phyloP scores from a whole-genome alignment of 345 rosid species.

The Rhizophora mangle region DNA sequence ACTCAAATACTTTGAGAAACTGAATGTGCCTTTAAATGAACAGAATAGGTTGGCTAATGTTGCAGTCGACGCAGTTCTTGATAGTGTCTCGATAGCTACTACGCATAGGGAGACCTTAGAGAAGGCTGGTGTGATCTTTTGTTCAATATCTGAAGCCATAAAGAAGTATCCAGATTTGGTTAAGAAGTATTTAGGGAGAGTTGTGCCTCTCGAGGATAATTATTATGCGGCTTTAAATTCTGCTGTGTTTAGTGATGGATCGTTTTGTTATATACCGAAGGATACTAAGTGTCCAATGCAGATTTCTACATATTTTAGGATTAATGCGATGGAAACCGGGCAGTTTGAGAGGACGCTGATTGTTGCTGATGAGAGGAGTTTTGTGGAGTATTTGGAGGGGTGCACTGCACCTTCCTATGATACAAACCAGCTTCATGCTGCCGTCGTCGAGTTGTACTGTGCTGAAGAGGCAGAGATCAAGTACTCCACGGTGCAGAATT shows the following conservation, averaged over 20 bases:
- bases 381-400: conserved; percentile 93
- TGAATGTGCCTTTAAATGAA: conserved; percentile 71
- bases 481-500: conserved; percentile 94
- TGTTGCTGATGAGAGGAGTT: conserved; percentile 87
- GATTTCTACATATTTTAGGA: conserved; percentile 85
- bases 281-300: conserved; percentile 87
- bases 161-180: conserved; percentile 74
- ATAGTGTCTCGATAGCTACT: conserved; percentile 86
- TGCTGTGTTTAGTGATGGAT: conserved; percentile 93
- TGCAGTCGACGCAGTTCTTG: conserved; percentile 86
- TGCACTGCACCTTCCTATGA: conserved; percentile 95
- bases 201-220: conserved; percentile 86
- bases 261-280: conserved; percentile 77
- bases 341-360: conserved; percentile 98
- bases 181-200: conserved; percentile 76
- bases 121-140: conserved; percentile 83
- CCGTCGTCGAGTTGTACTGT: conserved; percentile 89
- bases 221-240: conserved; percentile 79
- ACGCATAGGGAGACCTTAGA: conserved; percentile 71
- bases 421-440: conserved; percentile 89
- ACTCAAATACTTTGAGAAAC: conserved; percentile 62
- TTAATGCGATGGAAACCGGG: conserved; percentile 86
- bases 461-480: conserved; percentile 79
- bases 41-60: conserved; percentile 79
- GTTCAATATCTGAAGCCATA: conserved; percentile 86